A percentile compares a stretch with the other conserved stretches of the same genome.
Evolutionary conservation across 2,329 filamentous ascomycete genomes (phyloP).

Genomic region (Talaromyces rugulosus): DNA sequence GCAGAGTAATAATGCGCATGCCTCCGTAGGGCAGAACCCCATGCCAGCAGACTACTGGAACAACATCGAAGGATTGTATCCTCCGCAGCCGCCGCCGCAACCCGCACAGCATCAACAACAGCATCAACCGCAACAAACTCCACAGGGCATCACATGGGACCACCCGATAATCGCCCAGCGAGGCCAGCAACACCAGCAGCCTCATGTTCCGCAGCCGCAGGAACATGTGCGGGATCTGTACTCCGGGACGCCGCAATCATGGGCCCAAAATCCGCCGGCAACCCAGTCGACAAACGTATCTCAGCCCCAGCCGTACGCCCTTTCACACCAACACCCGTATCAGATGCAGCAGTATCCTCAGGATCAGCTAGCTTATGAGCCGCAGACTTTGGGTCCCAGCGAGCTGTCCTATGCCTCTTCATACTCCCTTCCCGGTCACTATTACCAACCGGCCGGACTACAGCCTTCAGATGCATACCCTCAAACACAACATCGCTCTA

Average conservation of each 20-base stretch:
- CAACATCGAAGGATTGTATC: slow-evolving; percentile 30
- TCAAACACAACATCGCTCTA: slow-evolving; percentile 18
- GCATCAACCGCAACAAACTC: slow-evolving; percentile 19
- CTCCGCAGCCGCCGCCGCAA: background rate
- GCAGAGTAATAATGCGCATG: slow-evolving; percentile 22
- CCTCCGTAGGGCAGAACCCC: slow-evolving; percentile 22
- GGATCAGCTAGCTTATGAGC: slow-evolving; percentile 27
- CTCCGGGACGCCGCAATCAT: slow-evolving; percentile 27
- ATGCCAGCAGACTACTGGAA: slow-evolving; percentile 36
- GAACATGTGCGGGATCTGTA: slow-evolving; percentile 30
- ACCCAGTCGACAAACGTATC: slow-evolving; percentile 19
- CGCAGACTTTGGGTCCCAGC: slow-evolving; percentile 24
- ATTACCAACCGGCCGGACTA: slow-evolving; percentile 27
- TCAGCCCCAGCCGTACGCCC: slow-evolving; percentile 23
- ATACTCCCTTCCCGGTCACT: slow-evolving; percentile 29
- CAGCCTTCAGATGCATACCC: slow-evolving; percentile 25
- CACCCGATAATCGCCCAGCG: slow-evolving; percentile 16
- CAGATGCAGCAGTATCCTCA: slow-evolving; percentile 27
- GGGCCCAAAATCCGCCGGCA: slow-evolving; percentile 30
- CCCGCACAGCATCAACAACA: slow-evolving; percentile 16
- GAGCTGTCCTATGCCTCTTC: slow-evolving; percentile 27
- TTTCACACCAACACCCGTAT: slow-evolving; percentile 28
- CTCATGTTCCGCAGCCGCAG: slow-evolving; percentile 16
- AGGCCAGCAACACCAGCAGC: slow-evolving; percentile 18
- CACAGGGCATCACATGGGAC: slow-evolving; percentile 15